Base-by-base conservation (phyloP, 1,139 yeast genomes). In the Suhomyces wounanorum region DNA sequence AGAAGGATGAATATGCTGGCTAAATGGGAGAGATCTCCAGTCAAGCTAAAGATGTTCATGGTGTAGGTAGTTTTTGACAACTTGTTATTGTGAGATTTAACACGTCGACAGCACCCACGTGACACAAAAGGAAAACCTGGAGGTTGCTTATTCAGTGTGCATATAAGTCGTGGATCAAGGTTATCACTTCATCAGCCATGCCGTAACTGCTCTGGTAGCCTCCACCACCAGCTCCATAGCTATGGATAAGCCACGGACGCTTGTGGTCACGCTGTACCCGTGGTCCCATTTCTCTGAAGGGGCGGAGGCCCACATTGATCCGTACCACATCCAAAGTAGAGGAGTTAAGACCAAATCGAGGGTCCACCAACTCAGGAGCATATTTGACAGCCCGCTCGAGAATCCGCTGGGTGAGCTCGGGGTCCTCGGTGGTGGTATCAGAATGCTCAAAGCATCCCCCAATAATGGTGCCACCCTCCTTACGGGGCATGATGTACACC, bases 1-100 rank as follows among this genome's bases (percentile, higher is more conserved):
- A 92, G 76, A 56, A 94, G 77, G 53, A 94, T 79, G 54, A 89
- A 73, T 54, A 89, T 87, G 62, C 96, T 86, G 40, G 88, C 84
- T 67, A 89, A 74, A 67, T 94, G 99, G 47, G 95, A 83, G 54
- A 89, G 66, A 65, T 94, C 99, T 35, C 94, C 90, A 44, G 81
- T 48, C 65, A 83, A 68, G 62, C 86, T 76, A 64, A 83, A 83
- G 53, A 82, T 73, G 63, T 83, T 73, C 82, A 75, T 76, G 54
- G 40, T 62, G 50, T 11, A 31, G 28, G 43, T 23, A 28, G 37
- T 30, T 16, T 14, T 23, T 25, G 31, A 25, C 21, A 14, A 37
- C 25, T 26, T 31, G 44, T 49, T 42, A 31, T 37, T 17, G 31
- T 18, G 28, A 25, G 44, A 28, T 23, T 38, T 42, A 39, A 46